A percentile compares a stretch with the other conserved stretches of the same genome.
These are phyloP conservation scores for Cutaneotrichosporon arboriforme DNA, from an alignment of 1,284 basidiomycete genomes.

Conservation along the genomic window DNA sequence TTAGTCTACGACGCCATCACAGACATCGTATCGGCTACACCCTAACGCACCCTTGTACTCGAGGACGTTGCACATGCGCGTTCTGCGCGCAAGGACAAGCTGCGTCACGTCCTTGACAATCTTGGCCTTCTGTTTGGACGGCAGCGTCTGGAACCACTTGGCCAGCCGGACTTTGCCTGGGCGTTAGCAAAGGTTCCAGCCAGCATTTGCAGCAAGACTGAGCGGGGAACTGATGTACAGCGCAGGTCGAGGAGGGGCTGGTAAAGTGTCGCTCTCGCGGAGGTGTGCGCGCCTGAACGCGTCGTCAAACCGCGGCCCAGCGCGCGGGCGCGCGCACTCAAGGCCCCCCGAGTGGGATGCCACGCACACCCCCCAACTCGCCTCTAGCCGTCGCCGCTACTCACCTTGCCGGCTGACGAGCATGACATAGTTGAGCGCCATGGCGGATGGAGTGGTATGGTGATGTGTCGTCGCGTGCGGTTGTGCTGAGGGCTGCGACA, in stretches of 20 bases:
- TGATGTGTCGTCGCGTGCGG: background rate
- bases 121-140: conserved; percentile 90
- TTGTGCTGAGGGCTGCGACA: no score
- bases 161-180: conserved; percentile 93
- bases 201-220: no score
- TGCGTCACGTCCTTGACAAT: conserved; percentile 99
- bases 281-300: no score
- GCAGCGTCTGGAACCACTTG: conserved; percentile 98
- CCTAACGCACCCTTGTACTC: conserved; percentile 90
- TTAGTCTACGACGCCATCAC: background rate
- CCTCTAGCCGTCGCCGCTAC: no score
- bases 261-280: no score
- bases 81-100: conserved; percentile 88
- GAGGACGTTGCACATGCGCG: conserved; percentile 98
- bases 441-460: conserved; percentile 33
- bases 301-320: no score
- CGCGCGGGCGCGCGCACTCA: no score
- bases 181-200: conserved; percentile 10
- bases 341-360: no score
- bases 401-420: conserved; percentile 88
- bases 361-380: no score
- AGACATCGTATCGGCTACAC: background rate
- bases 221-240: no score
- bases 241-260: no score
- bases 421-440: conserved; percentile 76